Evolutionary conservation across 2,329 filamentous ascomycete genomes (phyloP).

Genomic region (Mycosphaerella sp.): DNA sequence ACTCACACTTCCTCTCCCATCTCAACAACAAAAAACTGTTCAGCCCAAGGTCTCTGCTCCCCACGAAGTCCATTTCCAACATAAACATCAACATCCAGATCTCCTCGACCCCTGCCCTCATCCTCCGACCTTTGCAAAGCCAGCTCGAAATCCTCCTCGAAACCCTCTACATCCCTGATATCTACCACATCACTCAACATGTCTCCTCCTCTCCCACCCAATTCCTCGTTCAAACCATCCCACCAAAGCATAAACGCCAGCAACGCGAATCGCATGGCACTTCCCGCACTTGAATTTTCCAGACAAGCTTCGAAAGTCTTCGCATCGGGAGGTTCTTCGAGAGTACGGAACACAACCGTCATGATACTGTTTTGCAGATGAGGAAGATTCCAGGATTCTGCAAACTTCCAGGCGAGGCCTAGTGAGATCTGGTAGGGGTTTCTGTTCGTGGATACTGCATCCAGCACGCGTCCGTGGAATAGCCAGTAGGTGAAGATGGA

Average conservation of each 20-base stretch:
- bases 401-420: not conserved
- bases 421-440: not conserved
- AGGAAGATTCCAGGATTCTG: not conserved
- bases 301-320: not conserved
- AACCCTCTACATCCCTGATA: not conserved
- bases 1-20: too few relatives aligned
- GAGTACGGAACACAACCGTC: not conserved
- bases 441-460: not conserved
- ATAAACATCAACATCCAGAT: not conserved
- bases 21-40: constrained; percentile 2
- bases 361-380: constrained; percentile 3
- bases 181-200: constrained; percentile 1
- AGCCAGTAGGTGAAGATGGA: constrained; percentile 5
- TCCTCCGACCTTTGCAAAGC: not conserved
- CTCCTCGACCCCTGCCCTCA: not conserved
- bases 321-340: not conserved
- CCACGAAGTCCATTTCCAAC: not conserved
- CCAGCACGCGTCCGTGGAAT: not conserved
- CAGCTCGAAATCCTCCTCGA: constrained; percentile 1
- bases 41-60: not conserved
- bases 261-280: constrained; percentile 5
- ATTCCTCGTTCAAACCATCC: constrained; percentile 1
- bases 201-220: not conserved
- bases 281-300: not conserved
- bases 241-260: constrained; percentile 7